Conservation (phyloP, 2,329 filamentous ascomycete species). For the Exophiala phaeomuriformis region DNA sequence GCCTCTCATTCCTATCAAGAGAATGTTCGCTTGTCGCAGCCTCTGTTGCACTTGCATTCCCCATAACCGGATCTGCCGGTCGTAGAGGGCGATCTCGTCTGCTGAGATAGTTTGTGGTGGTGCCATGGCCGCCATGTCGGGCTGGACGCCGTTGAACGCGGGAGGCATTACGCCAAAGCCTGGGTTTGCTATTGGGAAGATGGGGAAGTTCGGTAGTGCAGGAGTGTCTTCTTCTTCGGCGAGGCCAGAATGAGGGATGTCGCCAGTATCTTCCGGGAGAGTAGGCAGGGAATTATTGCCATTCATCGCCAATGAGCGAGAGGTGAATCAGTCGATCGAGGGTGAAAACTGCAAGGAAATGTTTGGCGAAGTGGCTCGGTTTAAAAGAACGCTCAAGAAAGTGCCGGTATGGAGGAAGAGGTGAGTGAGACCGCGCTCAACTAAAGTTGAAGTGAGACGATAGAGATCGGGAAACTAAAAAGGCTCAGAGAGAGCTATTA, state of each 20-base stretch:
- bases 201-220: no score
- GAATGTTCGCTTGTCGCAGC: conserved; percentile 81
- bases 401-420: no score
- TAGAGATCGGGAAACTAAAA: no score
- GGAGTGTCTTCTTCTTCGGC: background rate
- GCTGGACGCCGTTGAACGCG: conserved; percentile 10
- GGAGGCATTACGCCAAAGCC: conserved; percentile 10
- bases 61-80: conserved; percentile 95
- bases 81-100: conserved; percentile 97
- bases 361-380: background rate
- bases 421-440: no score
- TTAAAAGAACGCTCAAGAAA: background rate
- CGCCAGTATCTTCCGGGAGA: background rate
- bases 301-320: background rate
- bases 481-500: no score
- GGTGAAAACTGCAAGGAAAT: background rate
- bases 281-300: conserved; percentile 6
- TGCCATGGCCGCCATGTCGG: conserved; percentile 12
- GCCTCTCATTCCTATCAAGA: conserved; percentile 79
- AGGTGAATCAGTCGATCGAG: background rate
- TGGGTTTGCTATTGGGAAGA: conserved; percentile 4
- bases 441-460: no score
- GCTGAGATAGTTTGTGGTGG: conserved; percentile 22
- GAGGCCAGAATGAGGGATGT: background rate
- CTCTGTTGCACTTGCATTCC: conserved; percentile 87